Evolutionary conservation across 2,329 filamentous ascomycete genomes (phyloP), one percentile per base, ranked within the genome.

Genomic region (Gliomastix tumulicola): DNA sequence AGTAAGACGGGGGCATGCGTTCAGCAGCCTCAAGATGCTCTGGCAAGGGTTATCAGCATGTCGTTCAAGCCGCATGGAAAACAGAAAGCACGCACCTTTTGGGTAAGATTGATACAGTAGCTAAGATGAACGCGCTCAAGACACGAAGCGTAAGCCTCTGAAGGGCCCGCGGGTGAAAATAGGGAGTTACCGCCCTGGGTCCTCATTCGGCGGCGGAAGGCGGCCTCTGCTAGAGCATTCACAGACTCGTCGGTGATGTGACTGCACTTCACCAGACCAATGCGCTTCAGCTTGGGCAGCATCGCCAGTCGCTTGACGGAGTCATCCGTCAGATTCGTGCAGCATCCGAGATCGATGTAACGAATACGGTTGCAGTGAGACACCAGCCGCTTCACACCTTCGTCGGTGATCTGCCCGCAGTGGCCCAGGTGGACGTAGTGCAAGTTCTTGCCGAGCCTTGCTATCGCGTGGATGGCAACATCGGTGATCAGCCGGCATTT

Each of bases 291-390:
- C 60, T 98, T 98, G 4, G 92, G 92, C 6, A 98, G 72, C 12
- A 78, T 78, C 6, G 92, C 89, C 25, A 98, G 69, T 44, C 87
- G 82, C 43, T 76, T 83, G 13, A 98, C 84, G 17, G 89, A 96
- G 10, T 74, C 71, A 49, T 98, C 92, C 0, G 92, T 97, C 42
- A 98, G 68, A 48, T 87, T 82, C 12, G 76, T 77, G 60, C 92
- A 98, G 64, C 92, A 97, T n/a, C 92, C 92, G 30, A 98, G 68
- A 55, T 98, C 92, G 45, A 98, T 98, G 57, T 98, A 98, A 38
- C 92, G 78, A 47, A 98, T 97, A 18, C 92, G 79, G 52, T 90
- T 97, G 68, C 92, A 98, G 36, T 70, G 71, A 47, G 83, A 81
- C 27, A 96, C 88, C 21, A 98, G 71, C 38, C 80, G 81, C 49